Evolutionary conservation across 345 rosid species (phyloP).

Genomic region (Garcia nutans): DNA sequence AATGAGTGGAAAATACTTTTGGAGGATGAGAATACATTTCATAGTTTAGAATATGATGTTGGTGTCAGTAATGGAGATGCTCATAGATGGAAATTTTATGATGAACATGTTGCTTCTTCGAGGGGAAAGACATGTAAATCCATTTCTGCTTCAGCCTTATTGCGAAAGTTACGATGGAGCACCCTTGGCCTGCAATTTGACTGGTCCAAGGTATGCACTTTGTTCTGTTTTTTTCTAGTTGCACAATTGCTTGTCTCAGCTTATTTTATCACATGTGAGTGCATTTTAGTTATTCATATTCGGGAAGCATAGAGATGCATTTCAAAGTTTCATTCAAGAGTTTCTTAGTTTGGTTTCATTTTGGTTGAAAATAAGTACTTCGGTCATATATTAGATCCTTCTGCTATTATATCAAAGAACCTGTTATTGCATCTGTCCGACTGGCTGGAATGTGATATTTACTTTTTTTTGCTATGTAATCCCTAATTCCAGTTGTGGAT

Average conservation of each 20-base stretch:
- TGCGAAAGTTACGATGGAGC: constrained; percentile 91
- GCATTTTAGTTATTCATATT: neutral
- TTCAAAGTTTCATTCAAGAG: neutral
- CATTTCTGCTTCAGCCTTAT: constrained; percentile 45
- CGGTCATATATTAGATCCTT: neutral
- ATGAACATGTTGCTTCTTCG: constrained; percentile 29
- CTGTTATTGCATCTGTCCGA: neutral
- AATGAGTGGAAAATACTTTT: constrained; percentile 50
- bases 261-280: neutral
- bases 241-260: neutral
- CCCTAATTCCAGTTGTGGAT: neutral
- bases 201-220: constrained; percentile 75
- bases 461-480: neutral
- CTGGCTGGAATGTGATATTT: neutral
- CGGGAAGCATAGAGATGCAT: neutral
- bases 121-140: constrained; percentile 44
- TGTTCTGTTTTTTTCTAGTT: neutral
- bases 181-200: constrained; percentile 91
- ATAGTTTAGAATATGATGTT: constrained; percentile 24
- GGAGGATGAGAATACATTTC: constrained; percentile 33
- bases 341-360: neutral
- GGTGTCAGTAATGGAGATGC: constrained; percentile 28
- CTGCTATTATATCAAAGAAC: neutral
- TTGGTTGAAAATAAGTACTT: neutral
- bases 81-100: constrained; percentile 56